Evolutionary conservation across 1,139 yeast genomes (phyloP), one percentile per base, ranked within the genome.

Genomic region (Entelexis sorbosivorans): DNA sequence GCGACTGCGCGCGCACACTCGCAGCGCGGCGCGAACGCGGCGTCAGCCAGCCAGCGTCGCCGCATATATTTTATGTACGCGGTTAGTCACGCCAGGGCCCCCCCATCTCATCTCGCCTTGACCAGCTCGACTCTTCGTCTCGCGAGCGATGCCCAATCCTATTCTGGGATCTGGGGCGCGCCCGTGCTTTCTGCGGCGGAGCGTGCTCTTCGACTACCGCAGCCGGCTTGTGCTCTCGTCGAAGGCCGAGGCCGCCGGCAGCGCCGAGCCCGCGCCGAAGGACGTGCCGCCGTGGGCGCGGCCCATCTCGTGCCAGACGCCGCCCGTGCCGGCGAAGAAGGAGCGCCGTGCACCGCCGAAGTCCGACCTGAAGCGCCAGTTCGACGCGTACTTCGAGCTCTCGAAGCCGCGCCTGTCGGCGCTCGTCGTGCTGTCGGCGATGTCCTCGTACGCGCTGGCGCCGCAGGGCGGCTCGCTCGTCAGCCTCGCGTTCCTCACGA

Each of bases 401-500:
- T 79, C 96, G 2, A 91, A 91, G 66, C 98, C 99, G 16, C 76
- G 88, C 53, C 73, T 91, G 50, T 86, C 97, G 0, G 78, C 89
- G 8, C 70, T 93, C 44, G 96, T 91, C 6, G 94, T 93, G 61
- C 72, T 91, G 24, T 84, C 96, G 52, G 85, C 96, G 1, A 87
- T 91, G 61, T 87, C 97, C 55, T 83, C 96, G 0, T 91, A 91
- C 63, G 96, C 97, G 0, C 71, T 91, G 33, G 86, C 96, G 0
- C 98, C 98, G 1, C 50, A 38, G 17, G 75, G 76, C 58, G 79
- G 89, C 1, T 79, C 94, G 1, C 66, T 91, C 1, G 71, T 78
- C 11, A 82, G 86, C 59, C 73, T 91, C 42, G 60, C 83, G 40
- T 79, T 81, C 58, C 71, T 91, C 36, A 85, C 96, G 0, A 65